phyloP scores from a whole-genome alignment of 805 yeast species.

The Isabelozyma gotoi region DNA sequence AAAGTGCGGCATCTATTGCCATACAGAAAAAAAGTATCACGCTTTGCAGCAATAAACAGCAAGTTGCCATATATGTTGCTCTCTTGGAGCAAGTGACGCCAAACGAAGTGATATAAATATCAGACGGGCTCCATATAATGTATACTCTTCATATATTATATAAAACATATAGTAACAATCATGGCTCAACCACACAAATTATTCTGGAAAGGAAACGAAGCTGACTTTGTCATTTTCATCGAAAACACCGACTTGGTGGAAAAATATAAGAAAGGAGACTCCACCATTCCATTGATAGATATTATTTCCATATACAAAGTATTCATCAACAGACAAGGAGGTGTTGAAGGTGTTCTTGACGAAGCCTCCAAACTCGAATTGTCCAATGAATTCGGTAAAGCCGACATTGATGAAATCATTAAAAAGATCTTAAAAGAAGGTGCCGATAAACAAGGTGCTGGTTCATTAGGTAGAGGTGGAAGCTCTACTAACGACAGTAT shows the following conservation, averaged over 20 bases:
- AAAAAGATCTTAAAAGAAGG: slow-evolving; percentile 63
- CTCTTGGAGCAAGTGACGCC: no score
- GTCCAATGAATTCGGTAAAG: slow-evolving; percentile 66
- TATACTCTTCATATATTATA: no score
- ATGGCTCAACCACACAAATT: slow-evolving; percentile 40
- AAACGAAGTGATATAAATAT: no score
- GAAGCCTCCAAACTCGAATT: slow-evolving; percentile 69
- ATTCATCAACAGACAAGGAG: slow-evolving; percentile 62
- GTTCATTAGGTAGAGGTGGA: slow-evolving; percentile 16
- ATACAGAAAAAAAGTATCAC: no score
- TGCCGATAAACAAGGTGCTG: slow-evolving; percentile 32
- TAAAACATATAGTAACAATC: no score
- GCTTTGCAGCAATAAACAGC: not conserved
- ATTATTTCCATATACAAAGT: slow-evolving; percentile 65
- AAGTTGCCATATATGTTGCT: no score
- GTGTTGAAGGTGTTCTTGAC: slow-evolving; percentile 69
- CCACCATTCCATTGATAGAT: slow-evolving; percentile 56
- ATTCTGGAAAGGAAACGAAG: slow-evolving; percentile 62
- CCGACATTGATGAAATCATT: slow-evolving; percentile 55
- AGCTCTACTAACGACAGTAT: slow-evolving; percentile 48
- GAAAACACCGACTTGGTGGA: slow-evolving; percentile 52
- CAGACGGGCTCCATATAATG: no score
- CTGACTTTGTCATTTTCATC: slow-evolving; percentile 66
- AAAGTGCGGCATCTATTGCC: not conserved
- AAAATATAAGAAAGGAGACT: slow-evolving; percentile 50